phyloP scores from a whole-genome alignment of 176 grass and related monocot genomes.

The Bothriochloa decipiens region DNA sequence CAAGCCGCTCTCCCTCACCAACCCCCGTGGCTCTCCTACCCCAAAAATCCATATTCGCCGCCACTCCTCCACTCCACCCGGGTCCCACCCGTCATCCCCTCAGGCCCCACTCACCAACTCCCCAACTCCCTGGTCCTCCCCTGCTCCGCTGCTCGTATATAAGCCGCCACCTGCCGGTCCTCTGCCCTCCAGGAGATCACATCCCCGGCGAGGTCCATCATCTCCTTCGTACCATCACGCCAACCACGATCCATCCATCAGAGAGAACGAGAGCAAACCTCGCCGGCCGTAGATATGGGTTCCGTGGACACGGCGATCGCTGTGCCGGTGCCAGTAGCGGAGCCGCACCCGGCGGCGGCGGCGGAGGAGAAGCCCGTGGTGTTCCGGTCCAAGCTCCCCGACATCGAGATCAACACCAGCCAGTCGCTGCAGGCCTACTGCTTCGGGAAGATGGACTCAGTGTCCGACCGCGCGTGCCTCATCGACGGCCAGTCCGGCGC shows the following conservation, averaged over 20 bases:
- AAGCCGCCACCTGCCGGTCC: conserved; percentile 27
- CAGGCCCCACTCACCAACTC: conserved; percentile 34
- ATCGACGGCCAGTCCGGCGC: conserved; percentile 61
- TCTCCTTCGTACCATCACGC: background rate
- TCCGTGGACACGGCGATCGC: conserved; percentile 13
- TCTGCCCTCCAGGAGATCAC: conserved; percentile 46
- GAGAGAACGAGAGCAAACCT: background rate
- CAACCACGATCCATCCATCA: no score
- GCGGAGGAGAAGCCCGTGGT: conserved; percentile 27
- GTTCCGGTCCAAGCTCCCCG: conserved; percentile 78
- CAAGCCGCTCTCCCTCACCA: conserved; percentile 36
- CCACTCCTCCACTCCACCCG: background rate
- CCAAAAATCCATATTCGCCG: background rate
- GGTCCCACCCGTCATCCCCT: background rate
- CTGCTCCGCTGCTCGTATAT: conserved; percentile 29
- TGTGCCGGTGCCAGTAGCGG: background rate
- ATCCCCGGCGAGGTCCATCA: background rate
- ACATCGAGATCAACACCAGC: conserved; percentile 69
- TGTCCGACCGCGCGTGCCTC: conserved; percentile 51
- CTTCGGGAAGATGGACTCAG: conserved; percentile 53
- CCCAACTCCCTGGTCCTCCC: background rate
- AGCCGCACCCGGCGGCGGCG: background rate
- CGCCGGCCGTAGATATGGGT: conserved; percentile 32
- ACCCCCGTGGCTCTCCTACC: conserved; percentile 28
- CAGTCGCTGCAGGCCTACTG: conserved; percentile 73